Conservation (phyloP, 345 rosid genomes). For the Lepidium aucheri region DNA sequence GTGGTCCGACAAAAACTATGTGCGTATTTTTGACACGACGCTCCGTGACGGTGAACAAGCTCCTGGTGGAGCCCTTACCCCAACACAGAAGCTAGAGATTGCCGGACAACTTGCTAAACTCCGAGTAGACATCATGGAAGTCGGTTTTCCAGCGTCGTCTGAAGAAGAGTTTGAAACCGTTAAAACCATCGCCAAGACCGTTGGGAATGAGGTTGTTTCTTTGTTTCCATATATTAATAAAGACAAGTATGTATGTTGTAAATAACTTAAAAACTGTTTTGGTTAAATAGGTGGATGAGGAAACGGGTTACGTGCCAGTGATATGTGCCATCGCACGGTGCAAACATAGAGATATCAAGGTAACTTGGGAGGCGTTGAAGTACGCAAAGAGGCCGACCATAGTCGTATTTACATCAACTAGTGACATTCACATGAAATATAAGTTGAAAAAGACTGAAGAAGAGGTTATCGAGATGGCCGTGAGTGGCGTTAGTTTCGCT, state of each 20-base stretch:
- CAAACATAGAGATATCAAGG: conserved; percentile 48
- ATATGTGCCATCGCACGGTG: conserved; percentile 78
- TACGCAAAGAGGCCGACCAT: conserved; percentile 64
- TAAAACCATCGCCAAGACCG: conserved; percentile 57
- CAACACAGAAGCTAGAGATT: conserved; percentile 74
- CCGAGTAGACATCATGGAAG: conserved; percentile 87
- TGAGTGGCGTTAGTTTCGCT: conserved; percentile 52
- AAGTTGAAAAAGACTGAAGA: conserved; percentile 67
- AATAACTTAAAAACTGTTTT: too few species aligned
- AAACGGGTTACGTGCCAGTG: conserved; percentile 71
- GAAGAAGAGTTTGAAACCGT: conserved; percentile 75
- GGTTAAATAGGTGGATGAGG: conserved; percentile 34
- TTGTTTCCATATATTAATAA: too few species aligned
- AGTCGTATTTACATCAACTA: conserved; percentile 73
- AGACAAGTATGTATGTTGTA: too few species aligned
- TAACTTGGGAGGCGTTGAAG: conserved; percentile 88
- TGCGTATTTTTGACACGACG: conserved; percentile 88
- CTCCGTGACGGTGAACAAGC: conserved; percentile 98
- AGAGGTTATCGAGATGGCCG: conserved; percentile 65
- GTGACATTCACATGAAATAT: conserved; percentile 72
- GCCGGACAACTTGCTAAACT: conserved; percentile 76
- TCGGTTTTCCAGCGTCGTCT: conserved; percentile 81
- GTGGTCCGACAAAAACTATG: conserved; percentile 68
- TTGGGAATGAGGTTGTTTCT: conserved; percentile 52
- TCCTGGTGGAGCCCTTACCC: conserved; percentile 84